These are phyloP conservation scores for Rutstroemia sp. DNA, from an alignment of 2,329 filamentous ascomycete genomes.

Conservation along the genomic window DNA sequence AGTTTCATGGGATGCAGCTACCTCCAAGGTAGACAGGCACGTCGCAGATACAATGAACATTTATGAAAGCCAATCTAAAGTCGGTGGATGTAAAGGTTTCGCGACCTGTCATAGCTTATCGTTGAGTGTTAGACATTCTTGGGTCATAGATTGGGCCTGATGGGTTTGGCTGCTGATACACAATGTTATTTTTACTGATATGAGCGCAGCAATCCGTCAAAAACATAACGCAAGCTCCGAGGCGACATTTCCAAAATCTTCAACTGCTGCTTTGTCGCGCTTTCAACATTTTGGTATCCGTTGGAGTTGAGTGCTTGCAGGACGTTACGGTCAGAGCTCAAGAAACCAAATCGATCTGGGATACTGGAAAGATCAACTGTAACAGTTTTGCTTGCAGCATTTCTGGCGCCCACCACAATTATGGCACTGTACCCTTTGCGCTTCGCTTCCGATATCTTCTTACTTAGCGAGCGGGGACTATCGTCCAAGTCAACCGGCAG, in stretches of 20 bases:
- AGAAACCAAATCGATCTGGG: constrained; percentile 9
- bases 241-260: background rate
- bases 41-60: background rate
- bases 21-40: background rate
- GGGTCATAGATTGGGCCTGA: too few relatives aligned
- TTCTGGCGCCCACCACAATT: constrained; percentile 61
- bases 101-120: too few relatives aligned
- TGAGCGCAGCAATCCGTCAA: background rate
- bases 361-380: constrained; percentile 38
- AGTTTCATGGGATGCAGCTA: background rate
- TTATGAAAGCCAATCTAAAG: too few relatives aligned
- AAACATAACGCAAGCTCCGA: background rate
- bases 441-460: constrained; percentile 68
- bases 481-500: constrained; percentile 64
- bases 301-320: background rate
- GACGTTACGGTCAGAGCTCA: background rate
- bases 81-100: too few relatives aligned
- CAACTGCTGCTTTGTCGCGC: background rate
- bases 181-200: background rate
- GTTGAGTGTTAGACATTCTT: too few relatives aligned
- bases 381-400: constrained; percentile 53
- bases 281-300: background rate
- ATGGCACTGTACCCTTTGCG: constrained; percentile 66
- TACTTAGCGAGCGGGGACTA: constrained; percentile 52
- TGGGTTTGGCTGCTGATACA: background rate